Base-by-base conservation (phyloP, 345 rosid species). In the Rhodamnia argentea region DNA sequence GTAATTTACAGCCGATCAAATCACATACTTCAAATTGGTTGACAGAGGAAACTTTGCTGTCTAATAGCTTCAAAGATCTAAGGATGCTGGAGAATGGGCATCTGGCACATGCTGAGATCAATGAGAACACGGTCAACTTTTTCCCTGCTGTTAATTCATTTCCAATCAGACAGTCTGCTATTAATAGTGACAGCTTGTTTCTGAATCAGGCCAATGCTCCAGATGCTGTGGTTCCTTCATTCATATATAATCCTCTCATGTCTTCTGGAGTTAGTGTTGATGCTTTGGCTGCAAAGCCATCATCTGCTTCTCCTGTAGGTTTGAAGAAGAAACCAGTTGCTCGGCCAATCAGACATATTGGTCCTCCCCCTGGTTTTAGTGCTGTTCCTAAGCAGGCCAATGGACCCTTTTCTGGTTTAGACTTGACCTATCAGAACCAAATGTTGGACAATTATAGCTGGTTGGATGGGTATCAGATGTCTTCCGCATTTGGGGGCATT, bases 321-420 rank as follows among this genome's bases (percentile, higher is more conserved):
- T 59, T 64, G 18, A 92, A 91, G 83, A 97, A 92, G 89, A 95
- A 84, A 92, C 96, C 99, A 82, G 95, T 97, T 87, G 88, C 93
- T 90, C 94, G 98, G 82, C 93, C 98, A 70, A 85, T 89, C 56
- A 91, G 96, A 92, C 95, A 92, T 85, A 92, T 90, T 86, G 99
- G 99, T 59, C 99, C 99, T 83, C 99, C 99, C 5, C 99, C 99
- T 85, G 99, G 99, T 52, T 97, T 97, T 90, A 89, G 89, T 84
- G 83, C 92, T 88, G 93, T 92, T 84, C 96, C 94, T 26, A 97
- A 92, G 88, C 94, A 90, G 83, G 87, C 44, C 29, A 90, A 50
- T 83, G 97, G 90, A 86, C 90, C 90, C 29, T 53, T 89, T 86
- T 89, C 94, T 84, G 83, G 83, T n/a, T 13, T 51, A 56, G 86